Base-by-base conservation (phyloP, 345 rosid genomes). In the Eutrema heterophyllum region DNA sequence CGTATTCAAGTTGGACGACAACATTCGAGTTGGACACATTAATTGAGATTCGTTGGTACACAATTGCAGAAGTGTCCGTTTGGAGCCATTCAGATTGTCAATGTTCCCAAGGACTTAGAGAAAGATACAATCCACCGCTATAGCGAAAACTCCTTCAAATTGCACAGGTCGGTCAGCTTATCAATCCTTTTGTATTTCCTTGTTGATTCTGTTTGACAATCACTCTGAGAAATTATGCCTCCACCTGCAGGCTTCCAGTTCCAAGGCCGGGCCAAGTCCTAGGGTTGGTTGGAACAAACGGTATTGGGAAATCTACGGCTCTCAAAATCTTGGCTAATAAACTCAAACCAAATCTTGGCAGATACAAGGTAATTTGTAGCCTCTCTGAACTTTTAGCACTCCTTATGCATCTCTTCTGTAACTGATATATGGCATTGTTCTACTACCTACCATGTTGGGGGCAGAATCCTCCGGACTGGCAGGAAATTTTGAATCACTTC, bases 251-350 rank as follows among this genome's bases (percentile, higher is more conserved):
- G 88, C 80, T 93, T 74, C 97, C 97, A 15, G 88, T 93, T 49
- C 98, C 98, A 2, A 85, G 97, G 81, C 96, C 98, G 0, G 98
- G 97, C 18, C 96, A 91, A 82, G 97, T 91, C 83, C 92, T 93
- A 63, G 97, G 98, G 30, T 85, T 93, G 83, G 98, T 93, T 78
- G 97, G 98, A 77, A 91, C 98, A 48, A 93, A 91, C 77, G 98
- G 98, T 51, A 93, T 91, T 73, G 97, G 98, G 13, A 91, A 93
- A 76, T 89, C 98, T 18, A 93, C 98, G 16, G 98, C 98, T 35
- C 94, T 93, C 64, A 93, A 91, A 84, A 83, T 91, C 64, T 79
- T 93, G 78, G 92, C 96, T 48, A 89, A 89, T 33, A 88, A 86
- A 64, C 82, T 90, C 69, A 93, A 93, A 77, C 97, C 97, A 38